phyloP scores from a whole-genome alignment of 2,329 filamentous ascomycete species.

The Alternaria infectoria region DNA sequence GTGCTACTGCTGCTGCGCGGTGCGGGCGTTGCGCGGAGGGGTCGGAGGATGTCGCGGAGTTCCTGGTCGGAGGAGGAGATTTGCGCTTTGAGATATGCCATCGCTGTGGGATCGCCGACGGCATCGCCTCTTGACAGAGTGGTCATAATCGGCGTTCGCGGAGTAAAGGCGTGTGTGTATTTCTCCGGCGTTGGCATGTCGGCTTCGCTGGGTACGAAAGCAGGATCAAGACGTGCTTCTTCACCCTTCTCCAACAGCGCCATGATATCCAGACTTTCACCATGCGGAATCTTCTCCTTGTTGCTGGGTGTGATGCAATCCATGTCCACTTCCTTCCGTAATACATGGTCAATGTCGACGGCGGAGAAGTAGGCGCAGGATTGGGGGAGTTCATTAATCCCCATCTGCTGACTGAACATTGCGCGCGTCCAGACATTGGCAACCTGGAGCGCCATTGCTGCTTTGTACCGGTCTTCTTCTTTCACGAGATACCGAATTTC shows the following conservation, averaged over 20 bases:
- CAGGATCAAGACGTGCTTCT: constrained; percentile 71
- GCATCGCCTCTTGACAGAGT: constrained; percentile 55
- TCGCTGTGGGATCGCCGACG: constrained; percentile 31
- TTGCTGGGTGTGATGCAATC: constrained; percentile 94
- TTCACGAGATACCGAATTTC: constrained; percentile 94
- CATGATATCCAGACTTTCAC: constrained; percentile 84
- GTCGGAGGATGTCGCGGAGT: constrained; percentile 73
- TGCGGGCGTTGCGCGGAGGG: constrained; percentile 10
- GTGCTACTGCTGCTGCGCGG: background rate
- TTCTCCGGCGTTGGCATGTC: constrained; percentile 61
- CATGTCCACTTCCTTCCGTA: constrained; percentile 99
- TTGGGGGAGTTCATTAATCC: constrained; percentile 93
- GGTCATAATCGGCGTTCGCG: constrained; percentile 81
- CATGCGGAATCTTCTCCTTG: constrained; percentile 75
- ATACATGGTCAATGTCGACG: constrained; percentile 90
- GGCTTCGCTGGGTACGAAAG: constrained; percentile 62
- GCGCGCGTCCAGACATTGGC: constrained; percentile 96
- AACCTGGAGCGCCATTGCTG: constrained; percentile 91
- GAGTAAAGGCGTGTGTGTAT: constrained; percentile 73
- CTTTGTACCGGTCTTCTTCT: constrained; percentile 82
- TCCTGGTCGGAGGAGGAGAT: constrained; percentile 78
- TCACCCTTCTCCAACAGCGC: constrained; percentile 77
- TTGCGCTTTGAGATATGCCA: constrained; percentile 81
- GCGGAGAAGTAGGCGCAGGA: constrained; percentile 95
- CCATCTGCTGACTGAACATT: constrained; percentile 97